phyloP scores from a whole-genome alignment of 441 rosid species.

The Adansonia madagascariensis region DNA sequence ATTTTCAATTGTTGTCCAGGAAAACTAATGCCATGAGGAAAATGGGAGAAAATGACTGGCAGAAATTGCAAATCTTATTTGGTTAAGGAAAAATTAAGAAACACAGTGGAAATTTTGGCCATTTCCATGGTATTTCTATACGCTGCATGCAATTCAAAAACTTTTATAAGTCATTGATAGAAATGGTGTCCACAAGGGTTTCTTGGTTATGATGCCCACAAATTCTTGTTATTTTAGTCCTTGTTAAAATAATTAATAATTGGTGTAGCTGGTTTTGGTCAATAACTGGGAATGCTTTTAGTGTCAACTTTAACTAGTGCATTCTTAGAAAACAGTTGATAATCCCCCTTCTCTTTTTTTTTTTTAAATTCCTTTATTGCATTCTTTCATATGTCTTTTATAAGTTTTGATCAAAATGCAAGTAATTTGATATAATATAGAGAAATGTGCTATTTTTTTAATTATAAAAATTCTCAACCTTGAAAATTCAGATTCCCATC shows the following conservation, averaged over 20 bases:
- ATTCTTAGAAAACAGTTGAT: background rate
- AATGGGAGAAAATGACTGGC: background rate
- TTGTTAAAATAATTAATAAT: background rate
- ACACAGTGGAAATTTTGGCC: background rate
- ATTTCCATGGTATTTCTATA: background rate
- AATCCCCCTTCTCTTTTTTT: background rate
- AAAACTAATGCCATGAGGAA: slow-evolving; percentile 5
- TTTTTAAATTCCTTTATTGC: background rate
- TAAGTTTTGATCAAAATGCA: background rate
- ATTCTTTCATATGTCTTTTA: background rate
- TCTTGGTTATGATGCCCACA: background rate
- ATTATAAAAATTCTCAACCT: background rate
- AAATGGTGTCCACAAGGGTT: background rate
- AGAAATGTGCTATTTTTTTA: background rate
- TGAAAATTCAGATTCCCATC: background rate
- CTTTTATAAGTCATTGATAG: background rate
- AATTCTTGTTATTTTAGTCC: background rate
- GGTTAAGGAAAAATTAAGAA: background rate
- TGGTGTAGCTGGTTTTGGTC: background rate
- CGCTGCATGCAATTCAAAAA: background rate
- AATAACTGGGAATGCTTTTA: background rate
- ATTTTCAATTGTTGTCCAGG: background rate
- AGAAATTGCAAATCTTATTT: background rate
- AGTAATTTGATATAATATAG: background rate
- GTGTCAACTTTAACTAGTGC: background rate